Evolutionary conservation across 176 grass and related monocot species (phyloP), one percentile per base, ranked within the genome.

Genomic region (Eremochloa ophiuroides): DNA sequence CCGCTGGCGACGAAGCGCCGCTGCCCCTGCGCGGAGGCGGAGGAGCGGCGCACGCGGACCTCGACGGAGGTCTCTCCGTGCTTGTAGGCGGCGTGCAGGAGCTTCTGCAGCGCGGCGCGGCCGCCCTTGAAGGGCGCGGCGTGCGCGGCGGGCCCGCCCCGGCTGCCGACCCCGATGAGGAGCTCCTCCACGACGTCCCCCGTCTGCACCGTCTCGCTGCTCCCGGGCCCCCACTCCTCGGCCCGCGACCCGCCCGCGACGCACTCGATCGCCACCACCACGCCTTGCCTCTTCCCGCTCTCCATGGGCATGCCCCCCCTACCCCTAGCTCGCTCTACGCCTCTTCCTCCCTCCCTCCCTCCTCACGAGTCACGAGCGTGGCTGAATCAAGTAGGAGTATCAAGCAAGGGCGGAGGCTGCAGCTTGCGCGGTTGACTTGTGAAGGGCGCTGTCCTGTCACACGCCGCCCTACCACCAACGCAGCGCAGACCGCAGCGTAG

Each of bases 71-170:
- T 99, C 51, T 95, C 91, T 41, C 86, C 89, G 73, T 78, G 91
- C 88, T 88, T 93, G 85, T 74, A 95, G 17, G 93, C 88, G 3
- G 82, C 73, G 89, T 95, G 96, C 1, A 99, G 87, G 5, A 88
- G 87, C 88, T 95, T 95, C 88, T 86, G 85, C 59, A 99, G 68
- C 31, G 93, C 91, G 14, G 79, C 85, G 60, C 83, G 88, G 38
- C 96, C 93, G 34, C 93, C 91, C 84, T 99, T 99, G 87, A 99
- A 99, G 7, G 96, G 96, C 66, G 91, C 83, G 71, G 73, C 85
- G 67, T 95, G 63, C 65, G 79, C 15, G 28, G 76, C 34, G 25
- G 78, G 26, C n/a, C 84, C 74, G 41, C 81, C 84, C 18, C 85
- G 58, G 23, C 78, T 14, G 84, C 87, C 84, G 5, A 91, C 63